phyloP scores from a whole-genome alignment of 2,329 filamentous ascomycete species.

The Purpureocillium lavendulum region DNA sequence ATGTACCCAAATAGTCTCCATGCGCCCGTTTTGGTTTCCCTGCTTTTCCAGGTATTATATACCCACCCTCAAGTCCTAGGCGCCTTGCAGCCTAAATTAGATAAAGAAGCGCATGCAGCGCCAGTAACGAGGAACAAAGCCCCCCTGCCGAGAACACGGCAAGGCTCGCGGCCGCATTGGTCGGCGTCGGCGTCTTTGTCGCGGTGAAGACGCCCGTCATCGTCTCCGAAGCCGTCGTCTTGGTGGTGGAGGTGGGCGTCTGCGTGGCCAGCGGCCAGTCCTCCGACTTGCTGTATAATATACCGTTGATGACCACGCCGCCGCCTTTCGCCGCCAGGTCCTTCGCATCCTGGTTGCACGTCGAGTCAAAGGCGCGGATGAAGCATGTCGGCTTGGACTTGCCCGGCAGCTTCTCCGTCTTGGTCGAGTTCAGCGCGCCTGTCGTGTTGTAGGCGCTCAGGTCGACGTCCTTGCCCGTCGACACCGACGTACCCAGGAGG shows the following conservation, averaged over 20 bases:
- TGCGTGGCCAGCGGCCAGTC: slow-evolving; percentile 31
- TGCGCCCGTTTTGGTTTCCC: too few relatives aligned
- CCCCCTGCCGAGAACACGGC: not conserved
- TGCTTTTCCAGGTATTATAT: too few relatives aligned
- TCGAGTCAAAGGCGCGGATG: slow-evolving; percentile 39
- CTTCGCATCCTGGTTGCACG: slow-evolving; percentile 43
- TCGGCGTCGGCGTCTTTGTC: slow-evolving; percentile 19
- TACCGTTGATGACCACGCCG: slow-evolving; percentile 52
- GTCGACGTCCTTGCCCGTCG: slow-evolving; percentile 45
- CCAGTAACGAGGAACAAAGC: not conserved
- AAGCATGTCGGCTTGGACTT: slow-evolving; percentile 50
- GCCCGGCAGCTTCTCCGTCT: slow-evolving; percentile 42
- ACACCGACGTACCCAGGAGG: slow-evolving; percentile 44
- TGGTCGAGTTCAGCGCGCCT: slow-evolving; percentile 48
- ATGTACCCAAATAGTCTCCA: too few relatives aligned
- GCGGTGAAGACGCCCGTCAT: slow-evolving; percentile 27
- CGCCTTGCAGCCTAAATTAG: not conserved
- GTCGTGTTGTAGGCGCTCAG: slow-evolving; percentile 45
- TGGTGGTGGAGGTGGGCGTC: slow-evolving; percentile 12
- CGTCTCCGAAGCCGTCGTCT: slow-evolving; percentile 12
- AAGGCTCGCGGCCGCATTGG: not conserved
- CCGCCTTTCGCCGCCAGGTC: slow-evolving; percentile 36
- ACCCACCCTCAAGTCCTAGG: too few relatives aligned
- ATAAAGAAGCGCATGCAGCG: not conserved
- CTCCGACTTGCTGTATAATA: slow-evolving; percentile 36